These are phyloP conservation scores for Teunomyces barrocoloradensis DNA, from an alignment of 805 yeast species.

Conservation along the genomic window DNA sequence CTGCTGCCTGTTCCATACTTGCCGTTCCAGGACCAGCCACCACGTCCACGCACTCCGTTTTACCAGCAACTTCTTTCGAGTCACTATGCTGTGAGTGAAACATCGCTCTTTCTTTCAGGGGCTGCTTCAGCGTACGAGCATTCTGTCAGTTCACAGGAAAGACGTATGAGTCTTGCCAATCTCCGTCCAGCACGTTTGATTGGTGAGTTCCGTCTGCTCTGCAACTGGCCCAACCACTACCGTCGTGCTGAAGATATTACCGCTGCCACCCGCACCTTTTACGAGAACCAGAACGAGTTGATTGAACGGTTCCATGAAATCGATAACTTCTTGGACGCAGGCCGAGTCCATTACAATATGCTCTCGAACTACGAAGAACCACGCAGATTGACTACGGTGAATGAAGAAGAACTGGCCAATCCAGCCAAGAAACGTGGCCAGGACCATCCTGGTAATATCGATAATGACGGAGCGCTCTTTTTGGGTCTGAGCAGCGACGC, in stretches of 20 bases:
- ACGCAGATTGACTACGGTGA: constrained; percentile 15
- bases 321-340: constrained; percentile 67
- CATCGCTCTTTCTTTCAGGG: constrained; percentile 10
- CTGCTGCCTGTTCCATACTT: not conserved
- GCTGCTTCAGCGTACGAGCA: constrained; percentile 7
- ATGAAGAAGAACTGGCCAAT: constrained; percentile 13
- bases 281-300: constrained; percentile 57
- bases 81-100: constrained; percentile 31
- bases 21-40: not conserved
- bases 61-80: constrained; percentile 27
- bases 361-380: constrained; percentile 54
- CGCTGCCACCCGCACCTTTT: constrained; percentile 40
- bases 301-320: constrained; percentile 57
- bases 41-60: constrained; percentile 17
- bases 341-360: constrained; percentile 60
- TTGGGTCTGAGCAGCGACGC: constrained; percentile 46
- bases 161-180: constrained; percentile 21
- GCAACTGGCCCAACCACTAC: constrained; percentile 29
- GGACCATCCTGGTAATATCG: constrained; percentile 61
- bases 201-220: constrained; percentile 28
- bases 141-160: constrained; percentile 14
- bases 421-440: constrained; percentile 24
- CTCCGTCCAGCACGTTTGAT: constrained; percentile 35
- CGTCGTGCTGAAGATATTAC: constrained; percentile 9
- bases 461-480: constrained; percentile 53